These are phyloP conservation scores for Wickerhamiella parazyma DNA, from an alignment of 805 yeast species.

Conservation along the genomic window DNA sequence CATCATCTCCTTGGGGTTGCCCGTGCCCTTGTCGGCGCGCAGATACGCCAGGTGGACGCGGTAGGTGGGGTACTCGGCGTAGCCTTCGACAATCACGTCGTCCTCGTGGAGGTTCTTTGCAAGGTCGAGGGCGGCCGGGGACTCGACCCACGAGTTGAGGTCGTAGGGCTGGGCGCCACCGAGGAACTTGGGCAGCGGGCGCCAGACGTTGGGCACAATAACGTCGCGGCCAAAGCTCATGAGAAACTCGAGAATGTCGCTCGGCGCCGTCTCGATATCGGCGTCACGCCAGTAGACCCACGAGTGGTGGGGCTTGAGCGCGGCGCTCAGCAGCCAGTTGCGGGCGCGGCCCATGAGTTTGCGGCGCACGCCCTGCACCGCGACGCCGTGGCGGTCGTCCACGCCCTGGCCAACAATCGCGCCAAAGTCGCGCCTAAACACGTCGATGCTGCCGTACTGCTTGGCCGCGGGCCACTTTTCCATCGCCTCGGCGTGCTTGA, in stretches of 20 bases:
- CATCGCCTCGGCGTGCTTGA: constrained; percentile 28
- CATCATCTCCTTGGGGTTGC: constrained; percentile 62
- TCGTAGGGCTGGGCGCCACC: constrained; percentile 92
- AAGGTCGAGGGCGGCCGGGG: constrained; percentile 46
- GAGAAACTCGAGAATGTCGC: constrained; percentile 75
- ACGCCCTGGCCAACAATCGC: constrained; percentile 90
- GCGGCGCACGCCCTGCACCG: constrained; percentile 93
- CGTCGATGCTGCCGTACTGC: constrained; percentile 59
- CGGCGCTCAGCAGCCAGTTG: constrained; percentile 83
- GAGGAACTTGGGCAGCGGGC: constrained; percentile 86
- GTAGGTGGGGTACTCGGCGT: constrained; percentile 96
- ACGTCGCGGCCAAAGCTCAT: constrained; percentile 90
- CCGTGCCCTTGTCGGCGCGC: constrained; percentile 90
- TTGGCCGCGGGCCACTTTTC: constrained; percentile 39
- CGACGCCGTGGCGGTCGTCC: constrained; percentile 90
- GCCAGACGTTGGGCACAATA: constrained; percentile 95
- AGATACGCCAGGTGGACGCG: constrained; percentile 91
- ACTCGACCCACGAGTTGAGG: constrained; percentile 91
- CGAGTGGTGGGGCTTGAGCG: constrained; percentile 84
- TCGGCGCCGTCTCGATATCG: constrained; percentile 87
- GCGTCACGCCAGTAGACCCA: constrained; percentile 99
- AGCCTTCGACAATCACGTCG: constrained; percentile 94
- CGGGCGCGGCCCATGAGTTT: constrained; percentile 94
- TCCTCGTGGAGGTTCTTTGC: constrained; percentile 61
- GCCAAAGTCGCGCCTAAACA: constrained; percentile 85